phyloP scores from a whole-genome alignment of 306 rosid genomes.

The Cucurbita pepo region DNA sequence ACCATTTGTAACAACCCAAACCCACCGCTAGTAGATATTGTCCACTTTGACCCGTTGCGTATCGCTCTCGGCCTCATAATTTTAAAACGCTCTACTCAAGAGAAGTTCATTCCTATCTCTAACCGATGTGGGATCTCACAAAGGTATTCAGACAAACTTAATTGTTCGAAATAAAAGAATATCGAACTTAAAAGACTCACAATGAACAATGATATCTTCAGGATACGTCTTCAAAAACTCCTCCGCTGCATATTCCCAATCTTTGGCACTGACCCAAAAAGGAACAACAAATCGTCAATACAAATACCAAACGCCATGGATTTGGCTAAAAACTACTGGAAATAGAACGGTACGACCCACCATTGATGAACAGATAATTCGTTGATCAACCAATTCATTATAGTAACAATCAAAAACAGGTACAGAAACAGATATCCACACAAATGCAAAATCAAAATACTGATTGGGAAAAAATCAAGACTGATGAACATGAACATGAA shows the following conservation, averaged over 20 bases:
- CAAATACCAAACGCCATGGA: background rate
- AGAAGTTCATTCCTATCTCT: too few relatives aligned
- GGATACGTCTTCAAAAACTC: constrained; percentile 47
- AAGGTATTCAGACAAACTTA: background rate
- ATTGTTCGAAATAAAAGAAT: background rate
- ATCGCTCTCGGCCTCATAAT: too few relatives aligned
- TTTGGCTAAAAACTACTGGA: background rate
- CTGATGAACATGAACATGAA: background rate
- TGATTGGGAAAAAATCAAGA: background rate
- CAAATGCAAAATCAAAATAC: background rate
- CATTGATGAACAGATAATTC: background rate
- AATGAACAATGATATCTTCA: constrained; percentile 53
- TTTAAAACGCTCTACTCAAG: too few relatives aligned
- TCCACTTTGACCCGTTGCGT: too few relatives aligned
- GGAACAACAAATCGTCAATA: background rate
- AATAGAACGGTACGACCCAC: background rate
- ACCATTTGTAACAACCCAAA: too few relatives aligned
- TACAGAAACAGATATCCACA: background rate
- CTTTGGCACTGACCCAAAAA: constrained; percentile 35
- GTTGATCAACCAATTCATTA: background rate
- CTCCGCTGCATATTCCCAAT: constrained; percentile 72
- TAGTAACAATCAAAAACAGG: background rate
- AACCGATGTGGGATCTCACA: too few relatives aligned
- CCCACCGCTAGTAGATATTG: too few relatives aligned
- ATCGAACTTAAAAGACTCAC: constrained; percentile 26